These are phyloP conservation scores for Afroboletus lepidellus DNA, from an alignment of 1,284 basidiomycete species.

Conservation along the genomic window DNA sequence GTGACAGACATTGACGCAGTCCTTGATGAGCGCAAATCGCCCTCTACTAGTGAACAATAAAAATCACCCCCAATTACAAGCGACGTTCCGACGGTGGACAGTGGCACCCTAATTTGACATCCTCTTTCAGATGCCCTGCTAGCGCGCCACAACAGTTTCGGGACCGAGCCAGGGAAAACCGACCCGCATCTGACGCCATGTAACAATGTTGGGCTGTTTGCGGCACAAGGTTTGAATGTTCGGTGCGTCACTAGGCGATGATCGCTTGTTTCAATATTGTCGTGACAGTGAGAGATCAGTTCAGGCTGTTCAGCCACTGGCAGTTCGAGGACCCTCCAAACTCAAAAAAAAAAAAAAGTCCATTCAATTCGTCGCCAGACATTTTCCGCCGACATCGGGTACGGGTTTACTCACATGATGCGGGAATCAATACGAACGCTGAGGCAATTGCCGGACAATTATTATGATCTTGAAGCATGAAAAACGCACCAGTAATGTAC, in stretches of 20 bases:
- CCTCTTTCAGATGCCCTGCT: not conserved
- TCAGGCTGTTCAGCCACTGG: constrained; percentile 8
- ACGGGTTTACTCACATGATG: not conserved
- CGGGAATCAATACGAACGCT: no score
- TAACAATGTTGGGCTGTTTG: not conserved
- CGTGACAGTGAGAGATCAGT: constrained; percentile 6
- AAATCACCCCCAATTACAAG: not conserved
- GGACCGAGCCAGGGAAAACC: not conserved
- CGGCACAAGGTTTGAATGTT: not conserved
- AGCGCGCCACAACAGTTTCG: not conserved
- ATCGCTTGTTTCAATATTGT: not conserved
- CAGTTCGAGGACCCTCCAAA: not conserved
- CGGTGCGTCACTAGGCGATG: not conserved
- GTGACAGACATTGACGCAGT: not conserved
- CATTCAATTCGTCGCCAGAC: constrained; percentile 6
- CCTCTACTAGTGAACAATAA: no score
- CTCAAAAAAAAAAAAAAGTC: no score
- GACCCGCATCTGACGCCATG: not conserved
- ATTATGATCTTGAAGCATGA: no score
- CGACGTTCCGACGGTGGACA: not conserved
- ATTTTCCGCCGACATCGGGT: constrained; percentile 13
- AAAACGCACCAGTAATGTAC: no score
- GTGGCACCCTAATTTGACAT: not conserved
- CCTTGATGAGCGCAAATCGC: no score
- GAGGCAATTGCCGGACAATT: no score